Percentiles rank a stretch among this genome's conserved stretches.
phyloP scores from a whole-genome alignment of 345 rosid genomes.

The Sisymbrium irio region DNA sequence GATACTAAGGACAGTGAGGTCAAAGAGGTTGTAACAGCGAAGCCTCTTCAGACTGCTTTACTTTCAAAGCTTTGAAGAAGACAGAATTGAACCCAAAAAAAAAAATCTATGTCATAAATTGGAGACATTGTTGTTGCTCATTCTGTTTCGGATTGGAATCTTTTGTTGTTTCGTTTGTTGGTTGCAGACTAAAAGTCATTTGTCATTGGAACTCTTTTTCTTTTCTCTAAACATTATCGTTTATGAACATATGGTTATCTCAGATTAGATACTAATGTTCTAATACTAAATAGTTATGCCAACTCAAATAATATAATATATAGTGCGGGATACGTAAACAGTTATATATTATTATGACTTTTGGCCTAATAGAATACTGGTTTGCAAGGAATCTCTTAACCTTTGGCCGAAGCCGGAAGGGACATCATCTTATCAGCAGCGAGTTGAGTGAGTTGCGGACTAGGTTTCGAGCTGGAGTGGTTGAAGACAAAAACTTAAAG shows the following conservation, averaged over 20 bases:
- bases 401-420: too few species aligned
- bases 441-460: too few species aligned
- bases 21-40: conserved; percentile 48
- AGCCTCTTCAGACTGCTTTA: conserved; percentile 48
- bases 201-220: background rate
- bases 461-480: too few species aligned
- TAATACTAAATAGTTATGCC: background rate
- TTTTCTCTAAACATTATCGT: background rate
- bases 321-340: too few species aligned
- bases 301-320: too few species aligned
- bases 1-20: conserved; percentile 61
- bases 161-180: conserved; percentile 16
- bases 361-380: too few species aligned
- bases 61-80: conserved; percentile 68
- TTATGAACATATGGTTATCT: background rate
- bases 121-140: background rate
- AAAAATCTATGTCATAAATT: background rate
- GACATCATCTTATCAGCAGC: too few species aligned
- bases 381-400: too few species aligned
- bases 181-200: background rate
- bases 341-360: too few species aligned
- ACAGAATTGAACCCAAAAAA: background rate
- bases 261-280: background rate
- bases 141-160: background rate
- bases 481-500: too few species aligned